Conservation (phyloP, 768 basidiomycete genomes). For the Trichaptum fuscoviolaceum region DNA sequence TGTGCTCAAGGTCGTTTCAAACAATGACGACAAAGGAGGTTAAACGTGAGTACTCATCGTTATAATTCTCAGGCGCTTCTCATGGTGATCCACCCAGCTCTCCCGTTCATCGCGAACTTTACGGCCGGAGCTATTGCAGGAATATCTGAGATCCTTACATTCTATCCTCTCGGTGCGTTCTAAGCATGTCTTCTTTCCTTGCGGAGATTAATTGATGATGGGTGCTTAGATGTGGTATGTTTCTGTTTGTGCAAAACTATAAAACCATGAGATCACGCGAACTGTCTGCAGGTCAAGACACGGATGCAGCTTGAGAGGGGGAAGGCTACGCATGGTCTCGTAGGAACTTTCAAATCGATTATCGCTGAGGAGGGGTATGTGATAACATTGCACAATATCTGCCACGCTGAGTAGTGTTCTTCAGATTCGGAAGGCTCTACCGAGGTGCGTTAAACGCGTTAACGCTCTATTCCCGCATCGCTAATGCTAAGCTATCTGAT, state of each 20-base stretch:
- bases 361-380: slow-evolving; percentile 86
- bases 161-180: slow-evolving; percentile 81
- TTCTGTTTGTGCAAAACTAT: not conserved
- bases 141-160: slow-evolving; percentile 75
- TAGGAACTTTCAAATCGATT: slow-evolving; percentile 80
- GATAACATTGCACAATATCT: slow-evolving; percentile 12
- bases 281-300: slow-evolving; percentile 75
- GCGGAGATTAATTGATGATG: not conserved
- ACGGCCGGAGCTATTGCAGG: slow-evolving; percentile 96
- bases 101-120: slow-evolving; percentile 87
- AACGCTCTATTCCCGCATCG: slow-evolving; percentile 6
- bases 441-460: slow-evolving; percentile 47
- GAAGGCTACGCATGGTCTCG: slow-evolving; percentile 66
- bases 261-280: not conserved
- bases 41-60: slow-evolving; percentile 24
- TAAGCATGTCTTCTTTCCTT: slow-evolving; percentile 1
- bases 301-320: slow-evolving; percentile 96
- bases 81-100: slow-evolving; percentile 38
- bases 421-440: slow-evolving; percentile 78
- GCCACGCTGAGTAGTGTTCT: slow-evolving; percentile 6
- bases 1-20: not conserved
- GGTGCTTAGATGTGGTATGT: slow-evolving; percentile 78
- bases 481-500: slow-evolving; percentile 1
- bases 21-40: slow-evolving; percentile 14
- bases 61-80: not conserved